Evolutionary conservation across 2,329 filamentous ascomycete genomes (phyloP).

Genomic region (Cercospora beticola): DNA sequence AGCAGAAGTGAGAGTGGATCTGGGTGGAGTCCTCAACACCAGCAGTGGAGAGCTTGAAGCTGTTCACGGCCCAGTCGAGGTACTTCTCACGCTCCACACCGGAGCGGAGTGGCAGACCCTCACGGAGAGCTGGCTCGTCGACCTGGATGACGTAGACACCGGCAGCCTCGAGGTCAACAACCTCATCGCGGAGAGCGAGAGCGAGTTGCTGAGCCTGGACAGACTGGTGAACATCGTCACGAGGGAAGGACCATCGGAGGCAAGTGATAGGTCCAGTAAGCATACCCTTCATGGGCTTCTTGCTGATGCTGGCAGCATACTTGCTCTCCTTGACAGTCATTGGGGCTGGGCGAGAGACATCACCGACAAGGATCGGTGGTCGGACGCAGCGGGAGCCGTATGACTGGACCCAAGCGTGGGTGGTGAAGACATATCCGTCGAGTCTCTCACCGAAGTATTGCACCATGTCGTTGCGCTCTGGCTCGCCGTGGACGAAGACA

Average conservation of each 20-base stretch:
- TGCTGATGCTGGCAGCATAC: slow-evolving; percentile 92
- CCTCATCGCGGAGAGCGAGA: slow-evolving; percentile 96
- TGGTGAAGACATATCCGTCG: slow-evolving; percentile 97
- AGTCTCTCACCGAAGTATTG: slow-evolving; percentile 99
- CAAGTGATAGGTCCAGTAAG: slow-evolving; percentile 98
- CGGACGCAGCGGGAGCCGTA: slow-evolving; percentile 98
- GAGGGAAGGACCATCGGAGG: slow-evolving; percentile 98
- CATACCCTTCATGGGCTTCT: slow-evolving; percentile 99
- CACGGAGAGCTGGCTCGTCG: slow-evolving; percentile 97
- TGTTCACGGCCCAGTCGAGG: slow-evolving; percentile 95
- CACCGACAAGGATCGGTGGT: slow-evolving; percentile 96
- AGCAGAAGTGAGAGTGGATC: slow-evolving; percentile 99
- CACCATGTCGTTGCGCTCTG: slow-evolving; percentile 99
- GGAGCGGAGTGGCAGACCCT: slow-evolving; percentile 94
- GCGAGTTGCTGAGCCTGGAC: slow-evolving; percentile 98
- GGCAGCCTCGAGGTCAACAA: slow-evolving; percentile 94
- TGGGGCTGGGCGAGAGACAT: slow-evolving; percentile 91
- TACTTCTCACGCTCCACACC: slow-evolving; percentile 96
- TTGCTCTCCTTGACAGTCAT: slow-evolving; percentile 99
- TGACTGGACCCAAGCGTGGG: slow-evolving; percentile 96
- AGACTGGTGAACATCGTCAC: slow-evolving; percentile 98
- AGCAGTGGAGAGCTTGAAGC: slow-evolving; percentile 92
- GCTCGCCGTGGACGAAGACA: slow-evolving; percentile 97
- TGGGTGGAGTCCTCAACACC: slow-evolving; percentile 94
- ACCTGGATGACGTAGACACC: slow-evolving; percentile 98